Conservation (phyloP, 345 rosid species). For the Geranium rotundifolium region DNA sequence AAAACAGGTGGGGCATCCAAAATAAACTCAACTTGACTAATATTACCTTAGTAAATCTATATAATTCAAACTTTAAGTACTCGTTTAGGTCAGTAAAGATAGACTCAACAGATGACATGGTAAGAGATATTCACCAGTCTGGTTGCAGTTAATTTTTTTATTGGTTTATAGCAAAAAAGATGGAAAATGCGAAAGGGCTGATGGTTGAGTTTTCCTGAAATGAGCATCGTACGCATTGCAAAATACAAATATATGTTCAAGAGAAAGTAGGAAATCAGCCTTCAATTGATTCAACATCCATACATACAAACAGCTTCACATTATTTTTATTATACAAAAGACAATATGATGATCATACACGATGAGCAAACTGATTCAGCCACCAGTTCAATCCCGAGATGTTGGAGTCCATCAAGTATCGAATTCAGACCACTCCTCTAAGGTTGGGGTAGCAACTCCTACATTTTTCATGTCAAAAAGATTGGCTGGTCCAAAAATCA, state of each 20-base stretch:
- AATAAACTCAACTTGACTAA: too few relatives aligned
- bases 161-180: too few relatives aligned
- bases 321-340: too few relatives aligned
- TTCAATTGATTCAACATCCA: neutral
- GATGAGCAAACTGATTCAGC: neutral
- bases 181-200: neutral
- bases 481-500: constrained; percentile 38
- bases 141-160: too few relatives aligned
- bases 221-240: neutral
- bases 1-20: too few relatives aligned
- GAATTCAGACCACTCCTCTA: constrained; percentile 50
- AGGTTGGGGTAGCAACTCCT: constrained; percentile 47
- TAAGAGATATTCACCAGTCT: too few relatives aligned
- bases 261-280: neutral
- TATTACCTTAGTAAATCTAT: too few relatives aligned
- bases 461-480: constrained; percentile 67
- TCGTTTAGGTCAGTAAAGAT: too few relatives aligned
- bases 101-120: too few relatives aligned
- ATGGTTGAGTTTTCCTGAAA: neutral
- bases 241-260: neutral
- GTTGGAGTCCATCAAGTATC: constrained; percentile 12
- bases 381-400: neutral
- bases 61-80: too few relatives aligned
- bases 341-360: neutral
- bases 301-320: neutral